These are phyloP conservation scores for Lepidopterella palustris DNA, from an alignment of 495 filamentous ascomycete genomes.

Conservation along the genomic window DNA sequence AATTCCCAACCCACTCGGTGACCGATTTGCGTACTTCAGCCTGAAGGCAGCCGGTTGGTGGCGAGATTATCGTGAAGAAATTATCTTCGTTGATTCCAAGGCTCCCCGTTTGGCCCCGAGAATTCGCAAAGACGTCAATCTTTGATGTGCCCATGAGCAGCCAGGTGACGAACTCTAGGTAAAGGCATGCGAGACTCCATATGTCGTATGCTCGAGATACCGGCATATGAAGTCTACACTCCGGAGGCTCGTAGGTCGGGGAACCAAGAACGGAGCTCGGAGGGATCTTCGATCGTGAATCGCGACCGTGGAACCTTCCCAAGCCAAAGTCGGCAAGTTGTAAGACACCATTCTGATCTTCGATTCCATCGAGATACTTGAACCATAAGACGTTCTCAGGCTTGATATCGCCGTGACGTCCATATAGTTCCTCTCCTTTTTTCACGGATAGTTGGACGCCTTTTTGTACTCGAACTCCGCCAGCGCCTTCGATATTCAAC, in stretches of 20 bases:
- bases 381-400: constrained; percentile 4
- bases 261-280: neutral
- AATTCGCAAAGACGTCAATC: neutral
- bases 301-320: neutral
- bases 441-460: neutral
- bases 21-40: constrained; percentile 1
- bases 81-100: neutral
- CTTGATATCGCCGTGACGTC: constrained; percentile 3
- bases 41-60: neutral
- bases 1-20: neutral
- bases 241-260: constrained; percentile 15
- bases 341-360: neutral
- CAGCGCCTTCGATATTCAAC: neutral
- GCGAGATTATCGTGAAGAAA: neutral
- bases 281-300: constrained; percentile 7
- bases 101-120: neutral
- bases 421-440: constrained; percentile 4
- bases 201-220: constrained; percentile 19
- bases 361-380: neutral
- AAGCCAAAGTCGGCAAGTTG: constrained; percentile 13
- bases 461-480: neutral
- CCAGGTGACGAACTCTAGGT: constrained; percentile 24
- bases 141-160: constrained; percentile 3
- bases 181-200: constrained; percentile 22
- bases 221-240: constrained; percentile 1